Evolutionary conservation across 371 early-diverging fungal species (phyloP), one percentile per base, ranked within the genome.

Genomic region (Lichtheimia ramosa): DNA sequence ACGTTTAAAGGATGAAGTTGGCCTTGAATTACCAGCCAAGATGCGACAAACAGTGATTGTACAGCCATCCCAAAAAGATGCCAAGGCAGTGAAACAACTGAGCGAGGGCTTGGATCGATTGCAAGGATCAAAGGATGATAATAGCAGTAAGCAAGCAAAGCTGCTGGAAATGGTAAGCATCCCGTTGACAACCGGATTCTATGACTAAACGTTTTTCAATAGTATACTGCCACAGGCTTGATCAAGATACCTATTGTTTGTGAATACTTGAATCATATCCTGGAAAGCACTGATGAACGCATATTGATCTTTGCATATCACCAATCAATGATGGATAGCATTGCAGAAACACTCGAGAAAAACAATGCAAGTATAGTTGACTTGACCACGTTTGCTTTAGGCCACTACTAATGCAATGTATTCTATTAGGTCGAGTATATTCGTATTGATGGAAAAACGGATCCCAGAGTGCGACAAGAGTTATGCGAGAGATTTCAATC

Each of bases 271-370:
- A 52, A 59, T 2, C 69, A 79, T 54, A 21, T 83, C 3, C 58
- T 79, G 49, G 58, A 61, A 6, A 66, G 66, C 10, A 66, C 51
- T 27, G 49, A 68, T 6, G 73, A 75, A 5, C 89, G 88, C 53
- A 80, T 84, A 43, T 58, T 90, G 15, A 65, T 91, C 3, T 87
- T 86, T 71, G 88, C 82, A 8, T 86, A 83, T 57, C 89, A 92
- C 53, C 48, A 48, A 8, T 56, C 58, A 0, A 74, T 86, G 40
- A 15, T 86, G 18, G 63, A 81, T 49, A 70, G 51, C 8, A 59
- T 89, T 12, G 64, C 69, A 25, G 62, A 63, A 23, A 53, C 39
- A 12, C 25, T 79, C 21, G 59, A 50, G 8, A 63, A 67, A 48
- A 43, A 60, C 51, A 60, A 65, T 46, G 73, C 66, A 65, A 59